phyloP scores from a whole-genome alignment of 2,329 filamentous ascomycete genomes.

The Ophiostoma himal-ulmi region DNA sequence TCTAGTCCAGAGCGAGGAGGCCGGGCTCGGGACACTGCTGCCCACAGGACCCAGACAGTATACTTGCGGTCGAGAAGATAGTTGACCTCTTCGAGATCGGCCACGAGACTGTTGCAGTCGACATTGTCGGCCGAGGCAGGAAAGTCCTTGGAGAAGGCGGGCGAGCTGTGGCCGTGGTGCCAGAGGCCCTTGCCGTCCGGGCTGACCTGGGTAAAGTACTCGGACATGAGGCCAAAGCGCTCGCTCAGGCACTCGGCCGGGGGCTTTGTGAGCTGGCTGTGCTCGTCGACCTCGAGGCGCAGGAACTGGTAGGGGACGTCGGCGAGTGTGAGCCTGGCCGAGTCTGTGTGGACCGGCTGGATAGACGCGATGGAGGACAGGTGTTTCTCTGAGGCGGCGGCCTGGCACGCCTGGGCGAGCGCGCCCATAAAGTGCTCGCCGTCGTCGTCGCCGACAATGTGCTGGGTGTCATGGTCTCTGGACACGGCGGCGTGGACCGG shows the following conservation, averaged over 20 bases:
- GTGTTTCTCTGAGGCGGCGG: not conserved
- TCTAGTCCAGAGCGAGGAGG: not conserved
- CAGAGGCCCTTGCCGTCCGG: not conserved
- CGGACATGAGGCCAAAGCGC: conserved; percentile 15
- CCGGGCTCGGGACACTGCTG: not conserved
- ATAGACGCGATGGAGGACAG: not conserved
- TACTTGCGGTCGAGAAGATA: conserved; percentile 1
- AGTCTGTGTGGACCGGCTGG: not conserved
- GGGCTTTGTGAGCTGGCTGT: not conserved
- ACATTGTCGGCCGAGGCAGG: conserved; percentile 26
- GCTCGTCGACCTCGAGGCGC: conserved; percentile 20
- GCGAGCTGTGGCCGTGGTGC: not conserved
- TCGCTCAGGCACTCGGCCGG: not conserved
- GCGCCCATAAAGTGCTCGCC: conserved; percentile 20
- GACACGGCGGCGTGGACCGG: conserved; percentile 17
- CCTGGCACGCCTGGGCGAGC: conserved; percentile 13
- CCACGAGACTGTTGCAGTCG: conserved; percentile 22
- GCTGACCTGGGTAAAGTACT: conserved; percentile 16
- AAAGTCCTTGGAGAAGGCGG: conserved; percentile 15
- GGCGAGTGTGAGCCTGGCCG: conserved; percentile 15
- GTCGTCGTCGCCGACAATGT: conserved; percentile 22
- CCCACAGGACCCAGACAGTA: conserved; percentile 22
- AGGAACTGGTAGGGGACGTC: conserved; percentile 23
- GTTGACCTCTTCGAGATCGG: conserved; percentile 21
- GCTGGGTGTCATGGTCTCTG: not conserved